Evolutionary conservation across 495 filamentous ascomycete genomes (phyloP).

Genomic region (Achaetomiella virescens): DNA sequence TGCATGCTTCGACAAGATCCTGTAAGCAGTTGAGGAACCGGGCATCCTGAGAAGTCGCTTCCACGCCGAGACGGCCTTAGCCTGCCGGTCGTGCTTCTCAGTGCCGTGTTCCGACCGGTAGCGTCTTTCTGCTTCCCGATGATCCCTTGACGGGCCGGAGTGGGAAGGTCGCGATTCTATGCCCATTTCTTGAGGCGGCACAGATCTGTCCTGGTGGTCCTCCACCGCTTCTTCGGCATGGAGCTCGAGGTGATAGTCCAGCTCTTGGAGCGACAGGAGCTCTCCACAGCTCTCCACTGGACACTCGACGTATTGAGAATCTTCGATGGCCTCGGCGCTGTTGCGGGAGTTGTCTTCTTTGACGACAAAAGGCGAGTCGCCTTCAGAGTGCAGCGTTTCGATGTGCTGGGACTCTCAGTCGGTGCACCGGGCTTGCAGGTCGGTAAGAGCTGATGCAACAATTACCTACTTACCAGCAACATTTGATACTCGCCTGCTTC

Average conservation of each 20-base stretch:
- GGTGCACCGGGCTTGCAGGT: background rate
- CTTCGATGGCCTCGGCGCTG: constrained; percentile 55
- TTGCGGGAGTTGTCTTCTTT: background rate
- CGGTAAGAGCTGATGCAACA: background rate
- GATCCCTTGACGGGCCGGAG: constrained; percentile 15
- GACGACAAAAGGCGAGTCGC: constrained; percentile 48
- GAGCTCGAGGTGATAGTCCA: constrained; percentile 68
- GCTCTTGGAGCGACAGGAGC: constrained; percentile 49
- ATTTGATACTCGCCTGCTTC: constrained; percentile 26
- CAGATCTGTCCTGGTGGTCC: background rate
- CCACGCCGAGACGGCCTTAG: constrained; percentile 24
- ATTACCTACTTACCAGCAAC: constrained; percentile 22
- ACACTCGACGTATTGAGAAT: constrained; percentile 57
- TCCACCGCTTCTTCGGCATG: constrained; percentile 58
- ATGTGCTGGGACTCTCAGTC: constrained; percentile 39
- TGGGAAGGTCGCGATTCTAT: background rate
- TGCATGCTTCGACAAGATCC: background rate
- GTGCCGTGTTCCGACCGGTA: constrained; percentile 2
- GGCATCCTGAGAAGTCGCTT: constrained; percentile 24
- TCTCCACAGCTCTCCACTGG: constrained; percentile 69
- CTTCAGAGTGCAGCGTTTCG: constrained; percentile 51
- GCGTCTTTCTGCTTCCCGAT: constrained; percentile 18
- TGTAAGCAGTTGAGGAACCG: constrained; percentile 10
- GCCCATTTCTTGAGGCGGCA: background rate
- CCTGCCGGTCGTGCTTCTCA: constrained; percentile 10